Conservation (phyloP, 345 rosid species). For the Rhizophora mangle region DNA sequence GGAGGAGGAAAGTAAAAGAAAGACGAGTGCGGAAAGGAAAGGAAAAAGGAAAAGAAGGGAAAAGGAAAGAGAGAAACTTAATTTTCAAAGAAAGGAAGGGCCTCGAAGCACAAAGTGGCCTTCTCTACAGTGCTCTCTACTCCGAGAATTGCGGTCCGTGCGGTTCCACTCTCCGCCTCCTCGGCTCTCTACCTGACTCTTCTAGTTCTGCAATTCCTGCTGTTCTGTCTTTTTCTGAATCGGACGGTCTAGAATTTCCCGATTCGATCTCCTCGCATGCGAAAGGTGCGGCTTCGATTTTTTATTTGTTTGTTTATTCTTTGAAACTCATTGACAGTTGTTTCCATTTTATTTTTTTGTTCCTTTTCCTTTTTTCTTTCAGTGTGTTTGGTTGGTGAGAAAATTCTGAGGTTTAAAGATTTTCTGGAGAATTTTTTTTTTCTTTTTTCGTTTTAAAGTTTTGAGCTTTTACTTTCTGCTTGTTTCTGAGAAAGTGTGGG, state of each 20-base stretch:
- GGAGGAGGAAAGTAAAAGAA: background rate
- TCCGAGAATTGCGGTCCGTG: slow-evolving; percentile 24
- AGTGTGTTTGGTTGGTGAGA: slow-evolving; percentile 2
- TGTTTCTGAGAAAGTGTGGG: slow-evolving; percentile 1
- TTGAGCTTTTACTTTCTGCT: slow-evolving; percentile 11
- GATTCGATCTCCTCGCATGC: background rate
- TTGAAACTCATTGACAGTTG: too few relatives aligned
- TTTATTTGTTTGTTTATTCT: too few relatives aligned
- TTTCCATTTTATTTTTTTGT: too few relatives aligned
- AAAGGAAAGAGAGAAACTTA: background rate
- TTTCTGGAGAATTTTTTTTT: background rate
- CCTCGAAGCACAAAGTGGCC: slow-evolving; percentile 5
- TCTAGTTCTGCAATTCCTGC: slow-evolving; percentile 3
- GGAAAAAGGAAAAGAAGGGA: background rate
- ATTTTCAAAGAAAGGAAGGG: slow-evolving; percentile 19
- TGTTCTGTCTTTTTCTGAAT: background rate
- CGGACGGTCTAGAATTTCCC: slow-evolving; percentile 18
- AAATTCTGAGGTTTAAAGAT: slow-evolving; percentile 1
- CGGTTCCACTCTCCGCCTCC: slow-evolving; percentile 9
- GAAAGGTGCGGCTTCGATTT: too few relatives aligned
- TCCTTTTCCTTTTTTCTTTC: background rate
- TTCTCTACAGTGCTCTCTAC: slow-evolving; percentile 1
- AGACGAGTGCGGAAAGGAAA: background rate
- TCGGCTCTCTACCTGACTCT: background rate
- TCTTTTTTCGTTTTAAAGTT: background rate